Percentiles rank a stretch among this genome's conserved stretches.
Evolutionary conservation across 805 yeast genomes (phyloP).

Genomic region (Myxozyma neotropica): DNA sequence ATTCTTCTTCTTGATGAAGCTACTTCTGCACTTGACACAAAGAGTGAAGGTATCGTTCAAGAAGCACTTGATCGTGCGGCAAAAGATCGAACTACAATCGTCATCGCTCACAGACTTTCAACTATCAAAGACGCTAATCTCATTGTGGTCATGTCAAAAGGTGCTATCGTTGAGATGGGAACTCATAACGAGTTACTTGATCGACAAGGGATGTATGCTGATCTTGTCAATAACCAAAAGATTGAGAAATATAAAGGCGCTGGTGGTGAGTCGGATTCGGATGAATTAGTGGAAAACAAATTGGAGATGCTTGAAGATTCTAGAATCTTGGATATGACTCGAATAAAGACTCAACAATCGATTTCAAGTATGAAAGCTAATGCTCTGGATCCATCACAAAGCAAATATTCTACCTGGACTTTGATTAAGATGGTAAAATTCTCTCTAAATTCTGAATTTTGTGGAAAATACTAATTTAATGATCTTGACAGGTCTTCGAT

Average conservation of each 20-base stretch:
- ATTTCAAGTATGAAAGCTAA: conserved; percentile 18
- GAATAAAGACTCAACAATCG: conserved; percentile 18
- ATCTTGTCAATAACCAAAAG: conserved; percentile 45
- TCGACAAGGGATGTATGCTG: conserved; percentile 34
- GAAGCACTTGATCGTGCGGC: conserved; percentile 48
- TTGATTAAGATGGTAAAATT: conserved; percentile 6
- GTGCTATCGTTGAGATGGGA: conserved; percentile 50
- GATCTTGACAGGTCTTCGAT: conserved; percentile 4
- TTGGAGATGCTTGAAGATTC: conserved; percentile 21
- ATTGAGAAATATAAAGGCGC: conserved; percentile 19
- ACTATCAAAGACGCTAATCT: conserved; percentile 54
- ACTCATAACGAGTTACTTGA: conserved; percentile 41
- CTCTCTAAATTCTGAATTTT: no score
- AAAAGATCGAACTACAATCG: conserved; percentile 48
- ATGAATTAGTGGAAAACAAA: conserved; percentile 11
- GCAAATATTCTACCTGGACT: neutral
- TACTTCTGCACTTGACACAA: conserved; percentile 65
- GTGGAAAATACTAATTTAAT: no score
- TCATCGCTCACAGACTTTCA: conserved; percentile 55
- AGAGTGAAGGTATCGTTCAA: conserved; percentile 62
- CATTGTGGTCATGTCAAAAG: conserved; percentile 49
- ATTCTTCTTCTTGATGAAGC: conserved; percentile 66
- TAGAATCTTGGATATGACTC: conserved; percentile 22
- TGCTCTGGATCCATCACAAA: neutral
- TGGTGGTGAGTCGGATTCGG: neutral